Evolutionary conservation across 2,329 filamentous ascomycete genomes (phyloP), one percentile per base, ranked within the genome.

Genomic region (Trichoderma aggressivum): DNA sequence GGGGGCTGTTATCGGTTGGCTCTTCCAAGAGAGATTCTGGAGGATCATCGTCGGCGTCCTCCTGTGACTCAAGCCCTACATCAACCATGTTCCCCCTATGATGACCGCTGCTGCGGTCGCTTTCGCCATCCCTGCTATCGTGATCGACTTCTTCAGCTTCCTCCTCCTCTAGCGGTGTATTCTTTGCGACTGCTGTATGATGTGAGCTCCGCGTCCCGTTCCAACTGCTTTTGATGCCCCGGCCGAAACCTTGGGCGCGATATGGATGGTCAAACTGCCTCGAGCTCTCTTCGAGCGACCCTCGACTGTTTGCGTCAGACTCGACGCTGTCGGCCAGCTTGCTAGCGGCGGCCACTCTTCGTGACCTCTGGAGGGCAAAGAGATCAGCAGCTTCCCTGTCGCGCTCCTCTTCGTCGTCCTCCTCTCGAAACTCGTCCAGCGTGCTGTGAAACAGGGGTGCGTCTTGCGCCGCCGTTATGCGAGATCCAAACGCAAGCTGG

Each of bases 371-470:
- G 71, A 99, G 84, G 7, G 95, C 95, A 81, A 94, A 97, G 75
- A 96, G 90, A 81, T 98, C 96, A n/a, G 94, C 94, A 39, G 95
- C 93, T 78, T 98, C 95, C 68, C 94, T 86, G 76, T 97, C 93
- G 76, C 93, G 91, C 81, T 97, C 94, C 76, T 93, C 92, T 79
- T 96, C 94, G 73, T 98, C 95, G 74, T 98, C 94, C 78, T 97
- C 93, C 81, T 98, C 94, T 73, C 92, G 90, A 74, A 97, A 96
- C 78, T 97, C 94, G 80, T 97, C 94, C 18, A 94, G 89, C 5
- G 93, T 91, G 78, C 94, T 97, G 81, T 96, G 94, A 81, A 99
- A 98, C n/a, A 99, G 86, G 70, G 96, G 96, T 11, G 95, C 94
- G 75, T 94, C 92, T 71, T 93, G 91, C 24, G 86, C 85, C 58